A percentile compares a stretch with the other conserved stretches of the same genome.
These are phyloP conservation scores for Benincasa hispida DNA, from an alignment of 306 rosid genomes.

Conservation along the genomic window DNA sequence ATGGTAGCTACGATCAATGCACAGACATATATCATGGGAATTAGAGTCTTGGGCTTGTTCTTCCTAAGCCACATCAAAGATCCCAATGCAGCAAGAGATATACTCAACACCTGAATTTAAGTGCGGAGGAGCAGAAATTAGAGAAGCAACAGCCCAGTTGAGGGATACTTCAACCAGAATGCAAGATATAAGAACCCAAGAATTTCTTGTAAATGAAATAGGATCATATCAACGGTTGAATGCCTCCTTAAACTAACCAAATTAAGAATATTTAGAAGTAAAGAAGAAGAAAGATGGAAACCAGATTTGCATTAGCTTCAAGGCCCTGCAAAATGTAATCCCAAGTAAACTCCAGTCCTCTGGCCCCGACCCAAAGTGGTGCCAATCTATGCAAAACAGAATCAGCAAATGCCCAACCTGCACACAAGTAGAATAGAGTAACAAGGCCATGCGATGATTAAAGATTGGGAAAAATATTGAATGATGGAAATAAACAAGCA, in stretches of 20 bases:
- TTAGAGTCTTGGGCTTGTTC: constrained; percentile 80
- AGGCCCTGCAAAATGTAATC: constrained; percentile 91
- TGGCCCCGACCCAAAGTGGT: constrained; percentile 98
- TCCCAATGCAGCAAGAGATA: constrained; percentile 91
- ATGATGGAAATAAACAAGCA: not conserved
- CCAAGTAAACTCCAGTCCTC: constrained; percentile 99
- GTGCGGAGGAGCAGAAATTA: constrained; percentile 5
- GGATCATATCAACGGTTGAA: not conserved
- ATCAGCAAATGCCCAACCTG: constrained; percentile 99
- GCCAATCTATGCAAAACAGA: constrained; percentile 90
- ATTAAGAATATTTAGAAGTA: not conserved
- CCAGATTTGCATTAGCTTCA: constrained; percentile 98
- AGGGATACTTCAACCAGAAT: not conserved
- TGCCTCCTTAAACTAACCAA: not conserved
- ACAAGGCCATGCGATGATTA: not conserved
- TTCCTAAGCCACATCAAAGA: constrained; percentile 97
- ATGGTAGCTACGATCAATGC: constrained; percentile 82
- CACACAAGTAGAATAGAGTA: constrained; percentile 16
- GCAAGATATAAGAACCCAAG: not conserved
- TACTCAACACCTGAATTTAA: constrained; percentile 64
- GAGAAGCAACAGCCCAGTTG: not conserved
- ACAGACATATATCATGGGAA: constrained; percentile 76
- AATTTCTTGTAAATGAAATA: not conserved
- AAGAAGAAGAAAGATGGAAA: constrained; percentile 16
- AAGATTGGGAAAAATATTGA: not conserved